Conservation (phyloP, 805 yeast genomes). For the Pichia scutulata region DNA sequence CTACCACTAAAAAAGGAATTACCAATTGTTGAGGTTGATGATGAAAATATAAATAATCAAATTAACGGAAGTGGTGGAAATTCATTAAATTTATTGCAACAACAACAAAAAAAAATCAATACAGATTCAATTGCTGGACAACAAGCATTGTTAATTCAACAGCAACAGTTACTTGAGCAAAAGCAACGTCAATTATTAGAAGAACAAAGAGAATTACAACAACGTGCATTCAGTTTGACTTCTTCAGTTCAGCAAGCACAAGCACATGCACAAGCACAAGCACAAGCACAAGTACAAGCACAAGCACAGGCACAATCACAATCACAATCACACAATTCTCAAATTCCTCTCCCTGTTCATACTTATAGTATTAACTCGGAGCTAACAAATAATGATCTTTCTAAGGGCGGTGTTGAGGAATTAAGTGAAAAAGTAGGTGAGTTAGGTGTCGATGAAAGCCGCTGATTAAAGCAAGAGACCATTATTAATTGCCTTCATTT, state of each 20-base stretch:
- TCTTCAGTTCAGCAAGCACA: slow-evolving; percentile 8
- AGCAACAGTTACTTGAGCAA: slow-evolving; percentile 13
- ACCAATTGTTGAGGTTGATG: neutral
- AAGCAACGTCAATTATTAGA: slow-evolving; percentile 12
- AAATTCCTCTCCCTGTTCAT: neutral
- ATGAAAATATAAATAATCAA: neutral
- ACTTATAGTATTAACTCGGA: slow-evolving; percentile 7
- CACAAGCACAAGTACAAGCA: neutral
- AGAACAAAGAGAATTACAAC: slow-evolving; percentile 12
- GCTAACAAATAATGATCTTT: neutral
- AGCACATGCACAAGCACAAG: slow-evolving; percentile 5
- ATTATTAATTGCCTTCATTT: too few species aligned
- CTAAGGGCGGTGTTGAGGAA: slow-evolving; percentile 10
- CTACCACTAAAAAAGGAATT: neutral
- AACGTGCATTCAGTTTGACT: slow-evolving; percentile 12
- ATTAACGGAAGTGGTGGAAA: neutral
- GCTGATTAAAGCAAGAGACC: neutral
- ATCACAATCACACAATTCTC: neutral
- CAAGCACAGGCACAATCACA: slow-evolving; percentile 6
- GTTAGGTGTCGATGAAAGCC: slow-evolving; percentile 11
- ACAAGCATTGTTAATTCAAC: slow-evolving; percentile 10
- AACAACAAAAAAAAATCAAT: neutral
- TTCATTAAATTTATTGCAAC: neutral
- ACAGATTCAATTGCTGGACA: slow-evolving; percentile 6
- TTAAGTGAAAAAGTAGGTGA: slow-evolving; percentile 19